These are phyloP conservation scores for Malus hybrid DNA, from an alignment of 331 rosid genomes.

Conservation along the genomic window DNA sequence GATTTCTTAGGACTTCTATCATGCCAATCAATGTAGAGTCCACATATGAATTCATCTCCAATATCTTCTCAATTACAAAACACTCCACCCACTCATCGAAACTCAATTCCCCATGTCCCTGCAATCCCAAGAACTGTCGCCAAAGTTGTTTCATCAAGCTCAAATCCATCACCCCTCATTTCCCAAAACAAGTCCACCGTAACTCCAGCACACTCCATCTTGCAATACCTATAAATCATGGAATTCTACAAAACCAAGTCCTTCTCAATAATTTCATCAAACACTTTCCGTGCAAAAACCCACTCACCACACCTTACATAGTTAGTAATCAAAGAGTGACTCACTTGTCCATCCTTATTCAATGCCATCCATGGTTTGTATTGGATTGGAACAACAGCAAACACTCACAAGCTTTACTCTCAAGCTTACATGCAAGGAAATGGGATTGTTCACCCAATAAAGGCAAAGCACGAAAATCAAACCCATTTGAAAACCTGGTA, in stretches of 20 bases:
- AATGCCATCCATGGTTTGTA: background rate
- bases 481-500: too few relatives aligned
- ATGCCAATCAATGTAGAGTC: conserved; percentile 60
- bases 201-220: conserved; percentile 45
- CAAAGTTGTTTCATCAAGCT: conserved; percentile 61
- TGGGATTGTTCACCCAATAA: too few relatives aligned
- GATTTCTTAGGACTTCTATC: background rate
- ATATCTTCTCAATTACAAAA: conserved; percentile 34
- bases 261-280: conserved; percentile 52
- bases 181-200: conserved; percentile 48
- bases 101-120: conserved; percentile 65
- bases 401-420: too few relatives aligned
- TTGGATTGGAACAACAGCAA: too few relatives aligned
- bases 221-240: conserved; percentile 57
- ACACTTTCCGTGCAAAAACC: conserved; percentile 54
- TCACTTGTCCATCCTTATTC: conserved; percentile 36
- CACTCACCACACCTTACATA: conserved; percentile 41
- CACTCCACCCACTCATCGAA: conserved; percentile 65
- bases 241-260: conserved; percentile 76
- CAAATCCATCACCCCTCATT: conserved; percentile 47
- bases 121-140: conserved; percentile 65
- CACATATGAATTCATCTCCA: conserved; percentile 39
- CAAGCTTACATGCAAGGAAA: too few relatives aligned
- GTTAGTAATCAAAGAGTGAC: conserved; percentile 59
- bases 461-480: too few relatives aligned